These are phyloP conservation scores for Trichoderma asperellum DNA, from an alignment of 2,329 filamentous ascomycete genomes.

Conservation along the genomic window DNA sequence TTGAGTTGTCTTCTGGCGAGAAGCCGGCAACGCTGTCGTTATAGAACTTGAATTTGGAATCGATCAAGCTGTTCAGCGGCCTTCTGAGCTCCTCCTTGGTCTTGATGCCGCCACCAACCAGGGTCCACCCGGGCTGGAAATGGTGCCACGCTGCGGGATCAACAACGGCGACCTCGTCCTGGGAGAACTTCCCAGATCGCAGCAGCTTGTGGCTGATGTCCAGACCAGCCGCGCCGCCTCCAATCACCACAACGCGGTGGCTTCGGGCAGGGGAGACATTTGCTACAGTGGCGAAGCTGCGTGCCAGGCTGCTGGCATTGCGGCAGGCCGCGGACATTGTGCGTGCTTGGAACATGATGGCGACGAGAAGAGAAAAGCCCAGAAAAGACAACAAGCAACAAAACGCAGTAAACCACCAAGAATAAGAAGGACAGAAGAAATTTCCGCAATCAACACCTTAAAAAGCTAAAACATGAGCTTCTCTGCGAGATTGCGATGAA, in stretches of 20 bases:
- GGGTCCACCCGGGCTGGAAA: constrained; percentile 72
- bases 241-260: constrained; percentile 70
- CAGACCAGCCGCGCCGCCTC: constrained; percentile 68
- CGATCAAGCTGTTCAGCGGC: constrained; percentile 55
- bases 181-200: constrained; percentile 57
- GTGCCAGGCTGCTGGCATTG: constrained; percentile 25
- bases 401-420: background rate
- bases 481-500: constrained; percentile 4
- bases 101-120: constrained; percentile 69
- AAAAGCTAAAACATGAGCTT: constrained; percentile 7
- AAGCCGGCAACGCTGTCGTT: constrained; percentile 55
- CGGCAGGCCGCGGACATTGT: constrained; percentile 30
- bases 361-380: background rate
- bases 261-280: constrained; percentile 39
- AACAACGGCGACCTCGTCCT: constrained; percentile 65
- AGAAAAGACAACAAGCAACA: background rate
- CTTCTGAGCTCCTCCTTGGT: constrained; percentile 60
- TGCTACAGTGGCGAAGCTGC: constrained; percentile 31
- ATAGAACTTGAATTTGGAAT: constrained; percentile 66
- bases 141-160: constrained; percentile 67
- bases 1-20: constrained; percentile 57
- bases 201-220: constrained; percentile 70
- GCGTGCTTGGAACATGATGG: constrained; percentile 35
- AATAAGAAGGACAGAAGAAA: background rate
- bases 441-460: background rate